Percentiles rank a stretch among this genome's conserved stretches.
Conservation (phyloP, 257 asterid species). For the Coffea canephora region DNA sequence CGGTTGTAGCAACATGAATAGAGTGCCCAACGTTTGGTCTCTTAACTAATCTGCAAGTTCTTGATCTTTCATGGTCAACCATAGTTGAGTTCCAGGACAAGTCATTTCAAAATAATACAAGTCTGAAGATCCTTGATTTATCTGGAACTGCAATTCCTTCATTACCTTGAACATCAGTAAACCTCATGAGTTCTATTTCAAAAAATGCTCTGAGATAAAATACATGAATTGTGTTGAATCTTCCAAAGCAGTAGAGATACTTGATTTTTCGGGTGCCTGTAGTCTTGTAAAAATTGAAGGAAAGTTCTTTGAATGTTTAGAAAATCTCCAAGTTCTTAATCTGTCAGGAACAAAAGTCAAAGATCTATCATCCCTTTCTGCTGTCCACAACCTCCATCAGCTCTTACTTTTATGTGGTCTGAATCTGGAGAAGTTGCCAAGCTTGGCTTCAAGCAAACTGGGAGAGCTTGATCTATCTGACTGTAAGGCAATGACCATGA, state of each 20-base stretch:
- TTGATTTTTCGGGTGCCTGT: constrained; percentile 10
- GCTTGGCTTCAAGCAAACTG: background rate
- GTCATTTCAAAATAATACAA: background rate
- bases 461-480: constrained; percentile 9
- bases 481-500: background rate
- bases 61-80: constrained; percentile 3
- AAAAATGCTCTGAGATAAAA: background rate
- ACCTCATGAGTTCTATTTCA: background rate
- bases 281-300: background rate
- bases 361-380: background rate
- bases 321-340: constrained; percentile 16
- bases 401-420: background rate
- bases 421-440: background rate
- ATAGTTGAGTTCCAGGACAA: background rate
- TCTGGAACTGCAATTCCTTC: background rate
- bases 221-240: background rate
- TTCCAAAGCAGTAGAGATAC: background rate
- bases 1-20: background rate
- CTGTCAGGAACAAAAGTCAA: constrained; percentile 8
- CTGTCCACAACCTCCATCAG: background rate
- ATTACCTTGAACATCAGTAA: constrained; percentile 1
- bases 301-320: background rate
- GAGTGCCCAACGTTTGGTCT: background rate
- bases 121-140: constrained; percentile 6
- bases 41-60: constrained; percentile 6